Conservation (phyloP, 768 basidiomycete genomes). For the Trametes villosa region DNA sequence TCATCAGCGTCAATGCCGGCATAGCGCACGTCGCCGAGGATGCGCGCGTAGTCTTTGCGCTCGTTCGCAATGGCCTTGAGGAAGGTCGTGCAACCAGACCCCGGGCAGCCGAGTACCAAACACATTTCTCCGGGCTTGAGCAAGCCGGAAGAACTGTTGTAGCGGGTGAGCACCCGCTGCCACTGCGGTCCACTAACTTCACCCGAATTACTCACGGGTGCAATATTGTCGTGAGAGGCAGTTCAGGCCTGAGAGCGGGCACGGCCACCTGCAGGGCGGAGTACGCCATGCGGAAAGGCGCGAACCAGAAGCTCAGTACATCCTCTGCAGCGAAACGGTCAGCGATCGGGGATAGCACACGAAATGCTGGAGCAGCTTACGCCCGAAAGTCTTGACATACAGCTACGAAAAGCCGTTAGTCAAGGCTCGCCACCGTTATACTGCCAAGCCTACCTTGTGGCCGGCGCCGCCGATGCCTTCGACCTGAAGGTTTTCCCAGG, state of each 20-base stretch:
- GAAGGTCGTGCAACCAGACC: slow-evolving; percentile 86
- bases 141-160: slow-evolving; percentile 62
- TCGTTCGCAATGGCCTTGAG: slow-evolving; percentile 83
- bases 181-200: not conserved
- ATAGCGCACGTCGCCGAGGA: slow-evolving; percentile 78
- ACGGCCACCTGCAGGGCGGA: slow-evolving; percentile 45
- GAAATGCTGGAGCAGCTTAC: slow-evolving; percentile 39
- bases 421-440: not conserved
- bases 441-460: slow-evolving; percentile 49
- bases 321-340: slow-evolving; percentile 45
- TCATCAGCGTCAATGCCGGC: slow-evolving; percentile 77
- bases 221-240: slow-evolving; percentile 56
- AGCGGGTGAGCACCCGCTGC: not conserved
- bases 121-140: slow-evolving; percentile 87
- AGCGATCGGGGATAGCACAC: not conserved
- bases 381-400: slow-evolving; percentile 62
- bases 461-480: slow-evolving; percentile 58
- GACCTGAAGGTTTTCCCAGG: slow-evolving; percentile 73
- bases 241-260: slow-evolving; percentile 34
- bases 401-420: slow-evolving; percentile 40
- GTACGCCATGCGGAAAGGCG: slow-evolving; percentile 55
- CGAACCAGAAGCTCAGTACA: slow-evolving; percentile 54
- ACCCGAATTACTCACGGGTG: slow-evolving; percentile 49
- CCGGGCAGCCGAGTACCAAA: slow-evolving; percentile 81
- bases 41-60: slow-evolving; percentile 61